Conservation (phyloP, 306 rosid species). For the Phaseolus lunatus region DNA sequence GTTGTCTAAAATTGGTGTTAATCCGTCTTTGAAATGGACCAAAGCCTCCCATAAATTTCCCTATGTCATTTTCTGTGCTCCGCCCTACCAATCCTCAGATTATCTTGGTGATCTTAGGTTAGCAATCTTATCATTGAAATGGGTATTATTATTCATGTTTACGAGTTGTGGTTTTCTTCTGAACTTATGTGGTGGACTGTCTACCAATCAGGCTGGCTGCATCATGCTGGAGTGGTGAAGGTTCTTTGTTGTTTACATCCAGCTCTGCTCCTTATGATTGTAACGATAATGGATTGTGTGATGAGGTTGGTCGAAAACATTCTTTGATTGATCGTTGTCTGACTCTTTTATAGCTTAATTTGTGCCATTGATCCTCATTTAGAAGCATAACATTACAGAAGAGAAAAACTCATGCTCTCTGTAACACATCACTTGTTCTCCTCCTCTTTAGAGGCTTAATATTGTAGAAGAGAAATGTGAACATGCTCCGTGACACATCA, state of each 20-base stretch:
- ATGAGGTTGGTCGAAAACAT: constrained; percentile 68
- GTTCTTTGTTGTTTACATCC: constrained; percentile 87
- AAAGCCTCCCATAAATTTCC: constrained; percentile 61
- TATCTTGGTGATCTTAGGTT: constrained; percentile 87
- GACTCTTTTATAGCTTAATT: not conserved
- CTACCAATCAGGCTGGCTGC: constrained; percentile 68
- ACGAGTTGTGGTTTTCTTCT: constrained; percentile 13
- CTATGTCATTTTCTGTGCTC: constrained; percentile 86
- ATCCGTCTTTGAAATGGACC: constrained; percentile 77
- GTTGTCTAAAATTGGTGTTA: constrained; percentile 69
- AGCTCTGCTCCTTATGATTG: constrained; percentile 95
- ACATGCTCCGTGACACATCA: not conserved
- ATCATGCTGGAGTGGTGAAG: constrained; percentile 83
- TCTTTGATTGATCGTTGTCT: constrained; percentile 12
- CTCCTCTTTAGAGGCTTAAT: constrained; percentile 17
- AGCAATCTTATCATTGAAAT: constrained; percentile 18
- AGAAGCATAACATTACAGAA: constrained; percentile 12
- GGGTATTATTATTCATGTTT: not conserved
- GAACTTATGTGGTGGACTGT: constrained; percentile 40
- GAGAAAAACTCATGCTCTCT: not conserved
- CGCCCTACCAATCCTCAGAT: constrained; percentile 73
- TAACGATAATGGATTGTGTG: constrained; percentile 80
- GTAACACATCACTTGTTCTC: not conserved
- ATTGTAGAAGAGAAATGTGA: not conserved
- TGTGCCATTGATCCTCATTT: not conserved